Evolutionary conservation across 805 yeast genomes (phyloP), one percentile per base, ranked within the genome.

Genomic region (Maudiozyma saulgeensis): DNA sequence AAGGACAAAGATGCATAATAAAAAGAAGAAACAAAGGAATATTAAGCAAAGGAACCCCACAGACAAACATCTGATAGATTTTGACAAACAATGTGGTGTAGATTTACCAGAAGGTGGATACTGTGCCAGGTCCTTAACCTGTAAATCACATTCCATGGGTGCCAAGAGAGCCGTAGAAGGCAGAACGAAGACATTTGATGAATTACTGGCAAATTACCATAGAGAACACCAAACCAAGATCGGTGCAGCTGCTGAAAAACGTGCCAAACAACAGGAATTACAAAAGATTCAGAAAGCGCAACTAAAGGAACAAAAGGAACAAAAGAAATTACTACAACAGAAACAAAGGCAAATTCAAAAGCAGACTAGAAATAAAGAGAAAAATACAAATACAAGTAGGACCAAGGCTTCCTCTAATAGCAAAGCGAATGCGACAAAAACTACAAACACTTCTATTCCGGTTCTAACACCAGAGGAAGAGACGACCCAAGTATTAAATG

Each of bases 131-230:
- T 89, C 97, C 0, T 73, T 93, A 52, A 93, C 99, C 0, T 93
- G 99, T 75, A 93, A 93, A 64, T 89, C 97, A 0, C 99, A 93
- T 68, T 87, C 98, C 1, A 90, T 93, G 96, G 97, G 97, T 34
- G 96, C 97, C 26, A 93, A 93, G 61, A 78, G 99, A 58, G 90
- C 96, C 0, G 99, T 93, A 19, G 81, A 80, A 16, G 99, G 99
- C 11, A 77, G 99, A 58, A 82, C 95, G 35, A 90, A 93, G 7
- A 89, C 96, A 0, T 93, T 89, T 68, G 99, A 93, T 65, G 81
- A 80, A 28, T 71, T 93, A 47, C 72, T 93, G 49, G 88, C 90
- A 19, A 90, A 88, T 16, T 90, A 91, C 62, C 99, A 93, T 69
- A 82, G 89, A 58, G 80, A 87, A 58, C 91, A 91, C 63, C 97